Evolutionary conservation across 2,329 filamentous ascomycete genomes (phyloP).

Genomic region (Diaporthe ampelina): DNA sequence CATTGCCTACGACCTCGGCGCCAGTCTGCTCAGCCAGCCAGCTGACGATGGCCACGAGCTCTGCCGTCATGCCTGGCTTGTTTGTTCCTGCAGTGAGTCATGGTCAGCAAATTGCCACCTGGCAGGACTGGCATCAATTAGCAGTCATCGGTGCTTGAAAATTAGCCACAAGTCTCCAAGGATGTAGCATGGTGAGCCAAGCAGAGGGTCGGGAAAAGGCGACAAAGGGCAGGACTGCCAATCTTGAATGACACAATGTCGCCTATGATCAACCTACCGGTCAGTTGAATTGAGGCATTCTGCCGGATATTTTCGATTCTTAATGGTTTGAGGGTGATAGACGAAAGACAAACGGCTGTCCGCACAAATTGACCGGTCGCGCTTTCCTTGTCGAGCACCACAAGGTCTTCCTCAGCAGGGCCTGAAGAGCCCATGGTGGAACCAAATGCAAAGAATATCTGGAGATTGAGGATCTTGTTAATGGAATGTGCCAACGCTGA

Average conservation of each 20-base stretch:
- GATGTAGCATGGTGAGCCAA: neutral
- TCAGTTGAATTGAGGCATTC: conserved; percentile 56
- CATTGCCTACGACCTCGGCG: conserved; percentile 64
- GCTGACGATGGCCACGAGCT: conserved; percentile 70
- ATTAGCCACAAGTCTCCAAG: too few species aligned
- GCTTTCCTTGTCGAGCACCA: conserved; percentile 71
- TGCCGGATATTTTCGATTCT: conserved; percentile 68
- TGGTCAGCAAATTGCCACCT: neutral
- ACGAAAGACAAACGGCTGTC: conserved; percentile 67
- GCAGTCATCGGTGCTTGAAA: neutral
- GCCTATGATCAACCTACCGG: conserved; percentile 37
- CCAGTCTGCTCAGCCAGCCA: conserved; percentile 67
- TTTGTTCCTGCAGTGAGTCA: neutral
- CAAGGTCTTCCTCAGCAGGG: conserved; percentile 39
- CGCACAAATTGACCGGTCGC: conserved; percentile 74
- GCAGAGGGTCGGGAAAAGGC: neutral
- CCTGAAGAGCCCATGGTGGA: conserved; percentile 30
- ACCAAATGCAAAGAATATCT: neutral
- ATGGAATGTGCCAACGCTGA: too few species aligned
- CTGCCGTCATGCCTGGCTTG: conserved; percentile 67
- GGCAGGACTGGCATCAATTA: too few species aligned
- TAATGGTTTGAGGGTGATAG: conserved; percentile 67
- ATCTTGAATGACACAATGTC: neutral
- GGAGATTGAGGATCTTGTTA: too few species aligned
- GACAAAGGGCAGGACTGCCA: neutral